Conservation (phyloP, 805 yeast species). For the Metschnikowia cubensis region DNA sequence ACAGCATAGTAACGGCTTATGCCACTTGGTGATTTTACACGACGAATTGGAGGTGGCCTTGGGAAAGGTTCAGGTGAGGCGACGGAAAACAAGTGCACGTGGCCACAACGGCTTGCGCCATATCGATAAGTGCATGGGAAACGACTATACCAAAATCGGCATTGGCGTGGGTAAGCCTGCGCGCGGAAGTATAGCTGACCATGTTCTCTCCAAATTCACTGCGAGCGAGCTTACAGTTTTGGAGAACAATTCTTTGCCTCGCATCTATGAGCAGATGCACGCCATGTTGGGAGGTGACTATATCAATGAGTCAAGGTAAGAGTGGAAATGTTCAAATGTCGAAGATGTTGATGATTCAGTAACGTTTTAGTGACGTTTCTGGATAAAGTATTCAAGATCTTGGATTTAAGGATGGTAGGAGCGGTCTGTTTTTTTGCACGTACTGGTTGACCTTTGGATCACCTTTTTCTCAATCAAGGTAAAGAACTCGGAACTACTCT, state of each 20-base stretch:
- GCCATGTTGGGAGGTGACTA: slow-evolving; percentile 24
- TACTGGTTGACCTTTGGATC: neutral
- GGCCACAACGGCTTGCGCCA: slow-evolving; percentile 85
- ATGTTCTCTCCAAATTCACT: slow-evolving; percentile 57
- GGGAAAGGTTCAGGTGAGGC: slow-evolving; percentile 64
- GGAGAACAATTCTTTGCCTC: slow-evolving; percentile 37
- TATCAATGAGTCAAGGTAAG: slow-evolving; percentile 6
- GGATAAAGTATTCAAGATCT: no score
- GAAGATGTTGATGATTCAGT: no score
- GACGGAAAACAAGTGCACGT: slow-evolving; percentile 56
- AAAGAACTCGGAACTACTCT: neutral
- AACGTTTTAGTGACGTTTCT: no score
- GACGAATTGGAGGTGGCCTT: slow-evolving; percentile 70
- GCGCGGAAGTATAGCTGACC: slow-evolving; percentile 50
- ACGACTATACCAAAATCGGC: slow-evolving; percentile 58
- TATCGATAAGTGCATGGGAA: slow-evolving; percentile 45
- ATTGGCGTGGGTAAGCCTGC: slow-evolving; percentile 76
- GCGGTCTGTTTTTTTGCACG: no score
- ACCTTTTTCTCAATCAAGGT: neutral
- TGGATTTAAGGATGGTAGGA: no score
- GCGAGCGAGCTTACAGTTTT: slow-evolving; percentile 42
- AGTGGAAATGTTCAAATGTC: neutral
- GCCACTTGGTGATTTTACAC: slow-evolving; percentile 56
- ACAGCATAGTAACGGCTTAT: slow-evolving; percentile 21
- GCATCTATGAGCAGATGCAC: slow-evolving; percentile 35